Base-by-base conservation (phyloP, 1,284 basidiomycete genomes). In the Cutaneotrichosporon cutaneum region DNA sequence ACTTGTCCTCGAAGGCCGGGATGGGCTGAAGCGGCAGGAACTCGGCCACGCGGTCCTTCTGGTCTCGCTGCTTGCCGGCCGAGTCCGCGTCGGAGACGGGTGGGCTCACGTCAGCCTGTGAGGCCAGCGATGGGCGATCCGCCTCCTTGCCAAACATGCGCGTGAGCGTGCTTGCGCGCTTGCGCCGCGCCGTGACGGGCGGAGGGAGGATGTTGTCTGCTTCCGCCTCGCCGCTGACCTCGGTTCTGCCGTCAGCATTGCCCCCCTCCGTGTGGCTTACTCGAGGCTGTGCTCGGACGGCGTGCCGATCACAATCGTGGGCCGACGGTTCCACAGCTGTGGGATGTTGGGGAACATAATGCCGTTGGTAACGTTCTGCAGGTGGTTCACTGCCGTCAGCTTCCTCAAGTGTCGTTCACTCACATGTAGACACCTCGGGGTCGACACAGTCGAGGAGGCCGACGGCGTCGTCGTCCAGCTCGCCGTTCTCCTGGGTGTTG, bases 311-410 rank as follows among this genome's bases (percentile, higher is more conserved):
- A 69, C 66, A 2, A 80, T 60, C 22, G 74, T 72, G 2, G 78
- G 76, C 50, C 74, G 64, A 22, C 77, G 65, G 3, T 63, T 67
- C 72, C 74, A 79, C 26, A 79, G 59, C 32, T 60, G 54, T 0
- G 78, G 78, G 30, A 78, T 62, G 59, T 77, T 68, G 2, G 78
- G 78, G n/a, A 79, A 68, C 54, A 80, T 64, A 59, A 80, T 71
- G 2, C 69, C 70, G 61, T 80, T 80, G 9, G 77, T 74, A 36
- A 77, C 69, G 58, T 80, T 77, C 64, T 80, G 78, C 6, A 80
- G 65, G 48, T 76, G 71, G 58, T 76, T 76, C 14, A 80, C 77
- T 73, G 58, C 16, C 0, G 51, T 55, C 27, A 39, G 58, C 35
- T 52, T 33, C 9, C 16, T 14, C 24, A 0, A 7, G 69, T 5